phyloP scores from a whole-genome alignment of 495 filamentous ascomycete species.

The Hyaloscypha hepaticicola region DNA sequence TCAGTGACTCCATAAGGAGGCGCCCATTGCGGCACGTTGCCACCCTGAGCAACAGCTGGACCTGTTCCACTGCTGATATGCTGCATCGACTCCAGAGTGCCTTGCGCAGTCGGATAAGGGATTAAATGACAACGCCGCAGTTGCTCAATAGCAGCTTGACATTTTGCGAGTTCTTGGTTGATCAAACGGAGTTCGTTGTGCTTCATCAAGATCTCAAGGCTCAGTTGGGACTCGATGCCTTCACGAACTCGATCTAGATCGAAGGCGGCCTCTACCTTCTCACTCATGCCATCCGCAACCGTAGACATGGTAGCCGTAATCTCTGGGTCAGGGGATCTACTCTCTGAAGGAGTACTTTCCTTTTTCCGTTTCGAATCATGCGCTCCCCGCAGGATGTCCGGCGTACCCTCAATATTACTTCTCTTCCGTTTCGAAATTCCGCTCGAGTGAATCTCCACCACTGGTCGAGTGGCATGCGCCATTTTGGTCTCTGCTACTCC shows the following conservation, averaged over 20 bases:
- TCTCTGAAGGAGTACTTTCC: slow-evolving; percentile 35
- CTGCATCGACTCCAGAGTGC: slow-evolving; percentile 57
- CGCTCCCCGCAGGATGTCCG: neutral
- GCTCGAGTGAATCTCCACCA: slow-evolving; percentile 41
- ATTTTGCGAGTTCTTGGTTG: slow-evolving; percentile 95
- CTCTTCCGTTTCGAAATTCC: slow-evolving; percentile 59
- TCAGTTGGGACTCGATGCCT: slow-evolving; percentile 79
- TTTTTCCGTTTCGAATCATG: slow-evolving; percentile 38
- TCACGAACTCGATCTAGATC: slow-evolving; percentile 55
- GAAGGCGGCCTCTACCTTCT: slow-evolving; percentile 16
- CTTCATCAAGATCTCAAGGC: slow-evolving; percentile 89
- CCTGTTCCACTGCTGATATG: slow-evolving; percentile 72
- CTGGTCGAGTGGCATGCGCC: slow-evolving; percentile 32
- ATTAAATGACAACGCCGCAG: slow-evolving; percentile 87
- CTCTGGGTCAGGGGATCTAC: slow-evolving; percentile 3
- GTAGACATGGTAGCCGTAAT: neutral
- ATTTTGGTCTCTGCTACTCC: slow-evolving; percentile 31
- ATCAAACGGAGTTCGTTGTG: slow-evolving; percentile 92
- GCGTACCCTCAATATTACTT: slow-evolving; percentile 35
- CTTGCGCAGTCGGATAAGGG: slow-evolving; percentile 71
- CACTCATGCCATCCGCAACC: neutral
- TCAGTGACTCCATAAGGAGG: slow-evolving; percentile 85
- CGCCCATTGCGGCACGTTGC: slow-evolving; percentile 57
- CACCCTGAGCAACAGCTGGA: slow-evolving; percentile 59
- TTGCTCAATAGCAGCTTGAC: slow-evolving; percentile 92